Conservation (phyloP, 164 flowering plant genomes). For the Kingdonia uniflora region DNA sequence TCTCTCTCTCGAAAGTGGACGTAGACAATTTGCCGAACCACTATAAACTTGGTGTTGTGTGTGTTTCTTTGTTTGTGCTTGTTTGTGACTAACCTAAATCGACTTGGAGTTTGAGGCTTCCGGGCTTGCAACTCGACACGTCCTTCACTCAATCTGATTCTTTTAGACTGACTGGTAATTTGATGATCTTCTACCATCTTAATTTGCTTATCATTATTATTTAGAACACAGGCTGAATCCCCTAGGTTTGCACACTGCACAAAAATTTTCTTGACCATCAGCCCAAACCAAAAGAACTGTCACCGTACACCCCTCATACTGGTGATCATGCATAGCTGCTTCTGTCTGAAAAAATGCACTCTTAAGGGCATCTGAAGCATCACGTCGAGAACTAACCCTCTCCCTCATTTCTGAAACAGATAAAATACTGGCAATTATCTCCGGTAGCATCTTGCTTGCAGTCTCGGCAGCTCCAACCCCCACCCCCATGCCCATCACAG, state of each 20-base stretch:
- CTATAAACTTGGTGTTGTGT: too few species aligned
- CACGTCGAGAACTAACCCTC: conserved; percentile 47
- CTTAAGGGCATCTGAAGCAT: conserved; percentile 84
- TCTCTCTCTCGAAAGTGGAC: too few species aligned
- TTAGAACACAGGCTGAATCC: conserved; percentile 86
- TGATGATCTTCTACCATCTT: conserved; percentile 94
- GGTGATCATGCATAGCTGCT: conserved; percentile 61
- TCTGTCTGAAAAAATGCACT: conserved; percentile 82
- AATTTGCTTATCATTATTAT: conserved; percentile 52
- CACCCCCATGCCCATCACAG: conserved; percentile 99
- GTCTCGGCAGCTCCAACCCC: conserved; percentile 75
- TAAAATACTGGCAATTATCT: conserved; percentile 50
- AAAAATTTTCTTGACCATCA: conserved; percentile 46
- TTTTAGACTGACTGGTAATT: conserved; percentile 61
- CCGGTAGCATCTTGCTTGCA: conserved; percentile 76
- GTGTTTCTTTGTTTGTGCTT: too few species aligned
- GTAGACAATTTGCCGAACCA: too few species aligned
- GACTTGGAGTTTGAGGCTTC: too few species aligned
- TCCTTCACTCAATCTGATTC: conserved; percentile 48
- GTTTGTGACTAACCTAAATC: too few species aligned
- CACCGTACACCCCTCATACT: conserved; percentile 98
- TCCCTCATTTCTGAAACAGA: conserved; percentile 53
- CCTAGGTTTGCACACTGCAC: conserved; percentile 98
- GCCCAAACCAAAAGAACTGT: conserved; percentile 90
- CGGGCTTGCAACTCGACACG: too few species aligned